These are phyloP conservation scores for Phytophthora lateralis DNA, from an alignment of 352 stramenopile species.

Conservation along the genomic window DNA sequence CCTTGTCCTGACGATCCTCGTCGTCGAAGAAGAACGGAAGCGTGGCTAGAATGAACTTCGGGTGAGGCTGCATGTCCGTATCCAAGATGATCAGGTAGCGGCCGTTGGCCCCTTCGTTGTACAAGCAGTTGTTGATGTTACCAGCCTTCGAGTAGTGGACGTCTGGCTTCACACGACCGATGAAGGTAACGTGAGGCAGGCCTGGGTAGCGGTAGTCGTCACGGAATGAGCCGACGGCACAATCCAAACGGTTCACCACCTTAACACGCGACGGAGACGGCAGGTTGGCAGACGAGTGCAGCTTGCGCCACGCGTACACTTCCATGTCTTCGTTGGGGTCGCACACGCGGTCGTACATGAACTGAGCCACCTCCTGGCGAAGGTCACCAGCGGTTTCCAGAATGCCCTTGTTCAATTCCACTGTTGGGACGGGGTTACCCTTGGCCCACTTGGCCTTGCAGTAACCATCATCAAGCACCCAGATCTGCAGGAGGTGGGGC, in stretches of 20 bases:
- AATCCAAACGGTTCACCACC: slow-evolving; percentile 75
- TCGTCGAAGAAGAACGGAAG: slow-evolving; percentile 86
- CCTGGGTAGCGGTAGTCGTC: slow-evolving; percentile 85
- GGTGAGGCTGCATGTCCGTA: slow-evolving; percentile 85
- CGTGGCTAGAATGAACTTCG: slow-evolving; percentile 76
- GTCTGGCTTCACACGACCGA: slow-evolving; percentile 80
- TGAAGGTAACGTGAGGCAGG: slow-evolving; percentile 76
- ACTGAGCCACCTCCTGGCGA: slow-evolving; percentile 81
- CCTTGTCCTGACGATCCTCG: slow-evolving; percentile 73
- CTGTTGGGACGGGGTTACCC: slow-evolving; percentile 67
- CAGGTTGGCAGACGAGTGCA: slow-evolving; percentile 84
- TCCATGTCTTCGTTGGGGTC: slow-evolving; percentile 87
- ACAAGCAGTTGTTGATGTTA: slow-evolving; percentile 89
- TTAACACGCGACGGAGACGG: slow-evolving; percentile 63
- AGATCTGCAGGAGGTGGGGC: slow-evolving; percentile 83
- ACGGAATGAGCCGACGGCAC: slow-evolving; percentile 79
- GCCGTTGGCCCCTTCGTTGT: slow-evolving; percentile 84
- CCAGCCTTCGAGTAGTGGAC: slow-evolving; percentile 87
- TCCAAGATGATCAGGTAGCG: slow-evolving; percentile 84
- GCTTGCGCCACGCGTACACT: slow-evolving; percentile 84
- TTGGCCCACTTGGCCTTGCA: slow-evolving; percentile 83
- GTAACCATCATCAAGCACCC: slow-evolving; percentile 87
- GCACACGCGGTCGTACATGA: slow-evolving; percentile 87
- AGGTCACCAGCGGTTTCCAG: slow-evolving; percentile 81
- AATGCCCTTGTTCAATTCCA: slow-evolving; percentile 84